Evolutionary conservation across 768 basidiomycete species (phyloP).

Genomic region (Collybia sordida): DNA sequence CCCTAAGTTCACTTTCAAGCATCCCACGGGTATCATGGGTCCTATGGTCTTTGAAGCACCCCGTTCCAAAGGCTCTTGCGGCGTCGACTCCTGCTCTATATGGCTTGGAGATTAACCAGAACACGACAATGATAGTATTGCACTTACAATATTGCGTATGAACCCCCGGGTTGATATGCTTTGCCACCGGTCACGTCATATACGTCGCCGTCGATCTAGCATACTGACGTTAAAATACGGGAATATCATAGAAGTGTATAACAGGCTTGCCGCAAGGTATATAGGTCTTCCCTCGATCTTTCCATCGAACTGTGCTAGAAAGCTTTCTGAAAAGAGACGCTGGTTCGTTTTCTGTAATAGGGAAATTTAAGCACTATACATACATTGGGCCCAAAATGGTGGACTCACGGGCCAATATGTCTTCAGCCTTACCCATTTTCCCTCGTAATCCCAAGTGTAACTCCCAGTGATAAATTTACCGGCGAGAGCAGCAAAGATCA

Average conservation of each 20-base stretch:
- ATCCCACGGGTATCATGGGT: slow-evolving; percentile 91
- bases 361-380: not conserved
- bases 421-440: slow-evolving; percentile 59
- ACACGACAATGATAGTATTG: not conserved
- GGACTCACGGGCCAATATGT: slow-evolving; percentile 61
- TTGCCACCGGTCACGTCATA: slow-evolving; percentile 85
- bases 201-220: slow-evolving; percentile 86
- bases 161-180: slow-evolving; percentile 87
- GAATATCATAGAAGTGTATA: slow-evolving; percentile 1
- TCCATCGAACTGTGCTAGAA: slow-evolving; percentile 73
- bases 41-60: slow-evolving; percentile 87
- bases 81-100: slow-evolving; percentile 79
- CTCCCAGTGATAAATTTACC: slow-evolving; percentile 89
- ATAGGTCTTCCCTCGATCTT: slow-evolving; percentile 60
- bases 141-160: slow-evolving; percentile 70
- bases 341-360: slow-evolving; percentile 50
- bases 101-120: slow-evolving; percentile 7
- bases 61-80: slow-evolving; percentile 90
- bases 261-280: slow-evolving; percentile 73
- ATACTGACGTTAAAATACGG: slow-evolving; percentile 6
- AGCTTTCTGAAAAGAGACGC: slow-evolving; percentile 71
- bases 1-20: slow-evolving; percentile 66
- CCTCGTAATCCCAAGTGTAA: slow-evolving; percentile 80
- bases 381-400: not conserved
- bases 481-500: slow-evolving; percentile 55